Base-by-base conservation (phyloP, 2,329 filamentous ascomycete genomes). In the Amauroascus verrucosus region DNA sequence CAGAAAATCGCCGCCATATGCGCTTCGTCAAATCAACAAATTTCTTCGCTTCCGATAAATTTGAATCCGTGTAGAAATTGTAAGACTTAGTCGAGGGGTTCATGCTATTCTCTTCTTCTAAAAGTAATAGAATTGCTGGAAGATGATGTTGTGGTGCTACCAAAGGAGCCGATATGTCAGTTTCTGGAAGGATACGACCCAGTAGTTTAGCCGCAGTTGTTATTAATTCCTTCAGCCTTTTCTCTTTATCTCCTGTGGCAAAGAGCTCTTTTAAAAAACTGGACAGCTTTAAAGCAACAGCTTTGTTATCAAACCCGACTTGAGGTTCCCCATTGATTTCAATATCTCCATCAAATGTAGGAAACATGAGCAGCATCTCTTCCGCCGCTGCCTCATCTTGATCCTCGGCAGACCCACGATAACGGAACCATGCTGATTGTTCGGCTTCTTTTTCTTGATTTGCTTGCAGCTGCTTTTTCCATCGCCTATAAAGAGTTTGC, bases 31-130 rank as follows among this genome's bases (percentile, higher is more conserved):
- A 72, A 0, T 67, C 70, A 24, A 93, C 81, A 3, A 96, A 76
- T 56, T 82, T 85, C 56, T 85, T 83, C 8, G 83, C 82, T 70
- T 97, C 88, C 1, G 73, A 67, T 11, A 91, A 72, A 62, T 97
- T 94, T 2, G 84, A 68, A 62, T 95, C 84, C 0, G 80, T 83
- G 68, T 98, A 98, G 67, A 98, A 96, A 69, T 95, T 95, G 73
- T 91, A 94, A 22, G 73, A 67, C 30, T 67, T 69, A 0, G 69
- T 60, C 2, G 72, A 63, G 3, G 70, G 69, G n/a, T n/a, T n/a
- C 5, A 68, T 60, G 1, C 58, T 60, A 2, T 65, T 41, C 26
- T 50, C 45, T 57, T 85, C 79, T 54, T 84, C 76, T 0, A 95
- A 67, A 0, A 80, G 71, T 16, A 91, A 70, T 22, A 90, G 69